Base-by-base conservation (phyloP, 768 basidiomycete species). In the Nevesoporus exiguus region DNA sequence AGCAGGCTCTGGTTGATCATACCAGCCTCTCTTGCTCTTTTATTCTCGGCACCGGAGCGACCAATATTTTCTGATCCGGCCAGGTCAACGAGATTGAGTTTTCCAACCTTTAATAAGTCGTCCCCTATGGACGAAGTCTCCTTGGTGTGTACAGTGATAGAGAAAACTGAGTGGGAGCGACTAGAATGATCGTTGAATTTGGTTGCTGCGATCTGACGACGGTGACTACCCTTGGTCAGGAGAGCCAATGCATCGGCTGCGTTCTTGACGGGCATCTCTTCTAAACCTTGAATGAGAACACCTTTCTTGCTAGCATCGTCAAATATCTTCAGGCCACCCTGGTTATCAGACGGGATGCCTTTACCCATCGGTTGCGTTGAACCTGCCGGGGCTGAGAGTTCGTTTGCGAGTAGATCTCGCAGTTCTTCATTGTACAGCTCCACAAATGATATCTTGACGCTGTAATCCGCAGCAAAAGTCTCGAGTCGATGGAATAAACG, bases 401-500 rank as follows among this genome's bases (percentile, higher is more conserved):
- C 93, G 47, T 74, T 76, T 11, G 90, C 82, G 29, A 98, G 81
- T 25, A 99, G 82, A 69, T 99, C 97, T 22, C 97, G 88, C 7
- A 99, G 82, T 66, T 98, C 97, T 74, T 99, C 97, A 67, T 99
- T 99, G 72, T 98, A 99, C 21, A 99, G 78, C 68, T 99, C 97
- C 49, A 99, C 78, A 69, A 86, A 98, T 0, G 94, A 96, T 50
- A 96, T 81, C 65, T 91, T 93, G 66, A 99, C 94, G 63, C 90
- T 88, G 66, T 85, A 98, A 64, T 99, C 97, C 17, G 82, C 67
- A 21, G 78, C 79, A 0, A 81, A 80, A 9, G 81, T 78, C 62
- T 96, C 93, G 9, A 99, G 84, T 51, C 90, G 82, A 54, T 90
- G 83, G 67, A 98, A 99, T 2, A 98, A 81, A 22, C 88, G 86